These are phyloP conservation scores for Dactylellina leptospora DNA, from an alignment of 2,329 filamentous ascomycete species.

Conservation along the genomic window DNA sequence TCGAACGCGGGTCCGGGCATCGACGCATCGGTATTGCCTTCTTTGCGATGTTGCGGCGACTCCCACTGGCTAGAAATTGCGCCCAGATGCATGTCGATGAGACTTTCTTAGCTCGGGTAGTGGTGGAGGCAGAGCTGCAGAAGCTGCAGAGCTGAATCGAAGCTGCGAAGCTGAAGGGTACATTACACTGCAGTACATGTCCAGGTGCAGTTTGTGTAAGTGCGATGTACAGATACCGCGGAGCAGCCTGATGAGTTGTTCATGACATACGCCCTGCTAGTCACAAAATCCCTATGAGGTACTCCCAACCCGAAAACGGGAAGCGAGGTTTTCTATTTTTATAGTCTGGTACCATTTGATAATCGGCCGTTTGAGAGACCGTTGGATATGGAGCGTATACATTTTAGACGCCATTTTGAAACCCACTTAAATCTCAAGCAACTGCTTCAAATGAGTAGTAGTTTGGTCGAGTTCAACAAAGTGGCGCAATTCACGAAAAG, in stretches of 20 bases:
- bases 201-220: no score
- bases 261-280: constrained; percentile 52
- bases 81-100: constrained; percentile 5
- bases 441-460: constrained; percentile 10
- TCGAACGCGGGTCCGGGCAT: constrained; percentile 4
- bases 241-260: constrained; percentile 50
- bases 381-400: constrained; percentile 22
- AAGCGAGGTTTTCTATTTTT: constrained; percentile 51
- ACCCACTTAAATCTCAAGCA: background rate
- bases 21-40: constrained; percentile 32
- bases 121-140: constrained; percentile 31
- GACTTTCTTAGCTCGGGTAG: constrained; percentile 21
- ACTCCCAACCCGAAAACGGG: constrained; percentile 43
- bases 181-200: no score
- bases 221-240: background rate
- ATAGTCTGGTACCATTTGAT: constrained; percentile 20
- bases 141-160: background rate
- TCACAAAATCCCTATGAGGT: constrained; percentile 39
- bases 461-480: background rate
- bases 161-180: background rate
- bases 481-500: constrained; percentile 4
- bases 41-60: constrained; percentile 28
- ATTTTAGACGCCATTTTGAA: constrained; percentile 20
- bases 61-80: constrained; percentile 23
- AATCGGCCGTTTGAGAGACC: constrained; percentile 38